A percentile compares a stretch with the other conserved stretches of the same genome.
Evolutionary conservation across 1,284 basidiomycete genomes (phyloP).

Genomic region (Bjerkandera adusta): DNA sequence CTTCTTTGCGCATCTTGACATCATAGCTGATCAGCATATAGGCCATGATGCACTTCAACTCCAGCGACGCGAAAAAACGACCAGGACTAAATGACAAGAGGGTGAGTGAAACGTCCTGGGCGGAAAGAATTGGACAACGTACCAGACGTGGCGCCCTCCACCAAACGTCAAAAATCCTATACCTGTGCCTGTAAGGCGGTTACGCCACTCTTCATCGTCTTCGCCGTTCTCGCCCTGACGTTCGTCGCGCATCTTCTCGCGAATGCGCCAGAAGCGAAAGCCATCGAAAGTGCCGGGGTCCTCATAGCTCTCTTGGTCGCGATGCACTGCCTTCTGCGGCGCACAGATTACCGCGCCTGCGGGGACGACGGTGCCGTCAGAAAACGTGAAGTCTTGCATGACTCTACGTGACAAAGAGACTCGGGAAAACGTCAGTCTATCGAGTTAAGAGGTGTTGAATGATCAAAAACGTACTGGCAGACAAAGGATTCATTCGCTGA

Average conservation of each 20-base stretch:
- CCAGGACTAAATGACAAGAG: constrained; percentile 41
- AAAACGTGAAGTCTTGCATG: constrained; percentile 36
- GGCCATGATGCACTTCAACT: constrained; percentile 43
- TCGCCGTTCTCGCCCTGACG: constrained; percentile 22
- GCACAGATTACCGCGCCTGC: constrained; percentile 40
- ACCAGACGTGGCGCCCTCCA: constrained; percentile 44
- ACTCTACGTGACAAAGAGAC: constrained; percentile 18
- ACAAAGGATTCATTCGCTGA: constrained; percentile 32
- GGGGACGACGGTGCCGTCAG: constrained; percentile 42
- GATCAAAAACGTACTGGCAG: constrained; percentile 4
- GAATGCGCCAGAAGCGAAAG: constrained; percentile 42
- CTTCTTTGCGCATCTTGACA: constrained; percentile 36
- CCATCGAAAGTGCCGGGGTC: constrained; percentile 40
- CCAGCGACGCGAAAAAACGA: constrained; percentile 43
- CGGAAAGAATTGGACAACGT: constrained; percentile 18
- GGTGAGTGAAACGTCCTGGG: too few species aligned
- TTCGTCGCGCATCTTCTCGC: constrained; percentile 28
- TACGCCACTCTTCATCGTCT: constrained; percentile 31
- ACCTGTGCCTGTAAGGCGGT: too few species aligned
- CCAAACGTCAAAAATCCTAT: constrained; percentile 40
- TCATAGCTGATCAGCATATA: constrained; percentile 45
- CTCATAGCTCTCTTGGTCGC: constrained; percentile 38
- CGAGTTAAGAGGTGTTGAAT: too few species aligned
- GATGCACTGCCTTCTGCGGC: constrained; percentile 39
- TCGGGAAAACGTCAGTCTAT: too few species aligned